These are phyloP conservation scores for Coemansia sp. DNA, from an alignment of 192 early-diverging fungal species.

Conservation along the genomic window DNA sequence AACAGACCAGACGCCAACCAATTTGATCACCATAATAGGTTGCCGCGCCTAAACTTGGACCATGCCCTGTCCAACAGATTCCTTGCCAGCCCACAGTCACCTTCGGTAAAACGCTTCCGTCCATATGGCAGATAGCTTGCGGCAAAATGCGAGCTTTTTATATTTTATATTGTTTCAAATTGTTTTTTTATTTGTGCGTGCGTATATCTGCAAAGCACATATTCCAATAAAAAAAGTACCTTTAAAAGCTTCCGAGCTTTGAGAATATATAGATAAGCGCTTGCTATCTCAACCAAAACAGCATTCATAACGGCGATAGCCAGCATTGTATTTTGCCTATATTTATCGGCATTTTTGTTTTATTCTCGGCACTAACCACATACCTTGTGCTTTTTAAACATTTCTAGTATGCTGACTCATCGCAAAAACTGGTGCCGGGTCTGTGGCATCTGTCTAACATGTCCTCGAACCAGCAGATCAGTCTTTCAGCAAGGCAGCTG, in stretches of 20 bases:
- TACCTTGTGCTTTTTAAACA: neutral
- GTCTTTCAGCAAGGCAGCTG: conserved; percentile 42
- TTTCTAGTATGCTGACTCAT: conserved; percentile 32
- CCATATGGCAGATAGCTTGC: neutral
- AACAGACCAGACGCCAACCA: neutral
- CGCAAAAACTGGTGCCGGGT: conserved; percentile 55
- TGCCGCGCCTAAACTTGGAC: conserved; percentile 17
- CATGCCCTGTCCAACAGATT: conserved; percentile 5
- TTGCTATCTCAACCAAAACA: neutral
- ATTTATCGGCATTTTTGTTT: neutral
- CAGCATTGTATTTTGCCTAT: neutral
- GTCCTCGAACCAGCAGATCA: conserved; percentile 34
- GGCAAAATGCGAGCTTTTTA: neutral
- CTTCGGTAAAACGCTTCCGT: conserved; percentile 1
- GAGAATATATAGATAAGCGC: neutral
- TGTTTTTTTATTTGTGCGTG: neutral
- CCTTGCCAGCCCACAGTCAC: neutral
- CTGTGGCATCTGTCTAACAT: conserved; percentile 46
- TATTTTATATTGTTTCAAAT: neutral
- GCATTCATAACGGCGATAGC: neutral
- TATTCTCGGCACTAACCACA: neutral
- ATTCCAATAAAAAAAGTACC: neutral
- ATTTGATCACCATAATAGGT: neutral
- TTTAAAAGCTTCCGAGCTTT: neutral
- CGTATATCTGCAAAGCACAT: neutral